Conservation (phyloP, 2,329 filamentous ascomycete genomes). For the Colletotrichum paranaense region DNA sequence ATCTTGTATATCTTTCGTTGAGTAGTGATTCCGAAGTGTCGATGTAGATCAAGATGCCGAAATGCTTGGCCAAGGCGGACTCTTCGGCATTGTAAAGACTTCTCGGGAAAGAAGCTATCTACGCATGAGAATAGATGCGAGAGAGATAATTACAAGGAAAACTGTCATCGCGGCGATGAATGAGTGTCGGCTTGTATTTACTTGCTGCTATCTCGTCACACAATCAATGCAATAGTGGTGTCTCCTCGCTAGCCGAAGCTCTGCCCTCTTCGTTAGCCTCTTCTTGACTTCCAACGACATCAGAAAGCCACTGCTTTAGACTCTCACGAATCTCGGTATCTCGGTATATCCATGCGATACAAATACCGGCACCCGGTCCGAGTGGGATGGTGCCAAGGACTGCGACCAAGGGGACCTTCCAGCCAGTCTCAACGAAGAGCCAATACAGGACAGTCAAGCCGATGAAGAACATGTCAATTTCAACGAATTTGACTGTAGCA, state of each 20-base stretch:
- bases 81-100: neutral
- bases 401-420: constrained; percentile 50
- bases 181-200: neutral
- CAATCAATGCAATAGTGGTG: constrained; percentile 43
- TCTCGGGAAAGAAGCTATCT: neutral
- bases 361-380: constrained; percentile 52
- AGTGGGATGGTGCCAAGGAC: constrained; percentile 44
- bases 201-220: neutral
- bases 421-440: constrained; percentile 63
- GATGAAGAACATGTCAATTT: constrained; percentile 59
- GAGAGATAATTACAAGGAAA: neutral
- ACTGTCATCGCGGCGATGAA: neutral
- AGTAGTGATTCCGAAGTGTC: neutral
- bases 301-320: constrained; percentile 31
- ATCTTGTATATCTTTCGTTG: neutral
- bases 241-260: constrained; percentile 44
- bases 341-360: constrained; percentile 52
- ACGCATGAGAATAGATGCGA: neutral
- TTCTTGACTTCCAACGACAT: neutral
- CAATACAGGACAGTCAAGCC: constrained; percentile 63
- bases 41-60: neutral
- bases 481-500: constrained; percentile 56
- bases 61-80: neutral
- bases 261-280: constrained; percentile 9
- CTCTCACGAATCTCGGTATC: constrained; percentile 47